Evolutionary conservation across 352 stramenopile species (phyloP).

Genomic region (Hyaloperonospora arabidopsidis): DNA sequence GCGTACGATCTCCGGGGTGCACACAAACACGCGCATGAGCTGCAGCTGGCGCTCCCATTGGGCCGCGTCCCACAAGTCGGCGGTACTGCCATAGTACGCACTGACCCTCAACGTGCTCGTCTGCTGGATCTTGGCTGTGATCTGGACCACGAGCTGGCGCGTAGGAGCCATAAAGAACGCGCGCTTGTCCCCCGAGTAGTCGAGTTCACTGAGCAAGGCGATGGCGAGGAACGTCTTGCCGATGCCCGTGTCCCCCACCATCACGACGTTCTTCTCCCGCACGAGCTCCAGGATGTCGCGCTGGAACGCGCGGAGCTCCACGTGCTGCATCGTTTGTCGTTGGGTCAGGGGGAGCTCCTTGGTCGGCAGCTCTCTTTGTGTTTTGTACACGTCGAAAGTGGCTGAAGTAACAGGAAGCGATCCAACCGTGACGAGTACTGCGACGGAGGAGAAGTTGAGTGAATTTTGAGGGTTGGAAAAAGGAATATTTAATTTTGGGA

Average conservation of each 20-base stretch:
- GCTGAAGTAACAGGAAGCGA: too few relatives aligned
- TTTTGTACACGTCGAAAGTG: too few relatives aligned
- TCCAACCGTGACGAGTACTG: too few relatives aligned
- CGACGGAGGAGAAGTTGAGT: too few relatives aligned
- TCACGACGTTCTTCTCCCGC: conserved; percentile 70
- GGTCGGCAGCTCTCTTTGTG: too few relatives aligned
- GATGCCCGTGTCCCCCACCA: conserved; percentile 78
- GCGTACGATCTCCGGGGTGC: conserved; percentile 80
- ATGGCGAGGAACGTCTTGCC: conserved; percentile 83
- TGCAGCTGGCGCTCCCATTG: conserved; percentile 56
- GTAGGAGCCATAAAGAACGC: conserved; percentile 79
- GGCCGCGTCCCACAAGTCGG: conserved; percentile 53
- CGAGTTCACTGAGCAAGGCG: conserved; percentile 60
- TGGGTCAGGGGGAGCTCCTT: too few relatives aligned
- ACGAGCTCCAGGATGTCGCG: conserved; percentile 56
- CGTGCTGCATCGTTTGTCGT: conserved; percentile 29
- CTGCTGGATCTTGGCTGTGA: conserved; percentile 62
- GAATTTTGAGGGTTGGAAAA: too few relatives aligned
- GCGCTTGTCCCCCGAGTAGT: conserved; percentile 55
- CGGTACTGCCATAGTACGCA: conserved; percentile 41
- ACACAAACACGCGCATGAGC: conserved; percentile 69
- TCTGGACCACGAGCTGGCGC: conserved; percentile 74
- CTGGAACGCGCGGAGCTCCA: conserved; percentile 66
- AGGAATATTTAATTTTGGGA: too few relatives aligned
- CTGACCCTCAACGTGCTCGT: conserved; percentile 51